These are phyloP conservation scores for Colletotrichum orchidophilum DNA, from an alignment of 2,329 filamentous ascomycete genomes.

Conservation along the genomic window DNA sequence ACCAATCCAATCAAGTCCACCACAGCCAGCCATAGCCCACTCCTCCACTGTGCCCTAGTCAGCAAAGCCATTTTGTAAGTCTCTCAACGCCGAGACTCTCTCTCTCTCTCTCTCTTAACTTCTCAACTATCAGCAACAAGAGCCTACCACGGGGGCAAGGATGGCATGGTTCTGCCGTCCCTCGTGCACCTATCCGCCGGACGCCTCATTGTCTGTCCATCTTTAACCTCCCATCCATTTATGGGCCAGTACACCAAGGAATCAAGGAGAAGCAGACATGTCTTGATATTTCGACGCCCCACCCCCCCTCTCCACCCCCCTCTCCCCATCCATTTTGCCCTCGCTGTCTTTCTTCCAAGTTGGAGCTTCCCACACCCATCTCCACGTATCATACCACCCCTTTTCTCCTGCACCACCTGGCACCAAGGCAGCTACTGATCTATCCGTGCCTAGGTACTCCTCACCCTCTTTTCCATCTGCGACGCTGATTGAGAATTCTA, in stretches of 20 bases:
- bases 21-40: too few species aligned
- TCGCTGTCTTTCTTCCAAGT: neutral
- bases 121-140: neutral
- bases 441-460: constrained; percentile 28
- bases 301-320: too few species aligned
- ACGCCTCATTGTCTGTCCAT: constrained; percentile 32
- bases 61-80: neutral
- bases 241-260: too few species aligned
- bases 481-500: constrained; percentile 20
- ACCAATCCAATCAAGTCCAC: neutral
- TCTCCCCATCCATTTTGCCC: neutral
- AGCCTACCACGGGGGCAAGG: neutral
- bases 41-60: neutral
- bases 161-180: neutral
- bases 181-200: constrained; percentile 30
- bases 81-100: neutral
- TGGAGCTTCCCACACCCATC: neutral
- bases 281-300: neutral
- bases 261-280: neutral
- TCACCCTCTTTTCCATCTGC: constrained; percentile 13
- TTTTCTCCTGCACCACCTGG: neutral
- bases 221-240: neutral
- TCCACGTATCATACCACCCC: neutral
- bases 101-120: too few species aligned
- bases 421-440: too few species aligned